Base-by-base conservation (phyloP, 2,329 filamentous ascomycete genomes). In the Venturia oleaginea region DNA sequence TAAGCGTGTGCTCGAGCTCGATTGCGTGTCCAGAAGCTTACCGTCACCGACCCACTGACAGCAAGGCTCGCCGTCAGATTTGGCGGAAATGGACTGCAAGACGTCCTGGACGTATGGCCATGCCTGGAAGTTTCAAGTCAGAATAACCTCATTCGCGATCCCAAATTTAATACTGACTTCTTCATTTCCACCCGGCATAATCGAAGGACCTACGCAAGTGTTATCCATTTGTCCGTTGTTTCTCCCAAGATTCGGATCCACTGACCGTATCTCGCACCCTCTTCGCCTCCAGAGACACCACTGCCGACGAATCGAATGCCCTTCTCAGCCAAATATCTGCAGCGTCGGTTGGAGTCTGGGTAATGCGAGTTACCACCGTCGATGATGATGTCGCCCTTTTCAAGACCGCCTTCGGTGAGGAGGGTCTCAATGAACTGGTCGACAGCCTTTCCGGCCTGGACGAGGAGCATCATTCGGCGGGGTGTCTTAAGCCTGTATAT, bases 101-200 rank as follows among this genome's bases (percentile, higher is more conserved):
- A 99, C 90, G 74, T 97, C 92, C 87, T 99, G 97, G 83, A 99
- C 95, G 80, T 90, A 86, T 73, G 91, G 91, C 94, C 94, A 97
- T 64, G 94, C 94, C 79, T 40, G 38, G 38, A 8, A 40, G 38
- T 15, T 40, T 15, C 11, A 17, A 40, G 38, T 40, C 38, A 40
- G 38, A 13, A 8, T 40, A 17, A 17, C n/a, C n/a, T n/a, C n/a
- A n/a, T n/a, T n/a, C n/a, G n/a, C n/a, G n/a, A n/a, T n/a, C n/a
- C n/a, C n/a, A n/a, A n/a, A n/a, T n/a, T n/a, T n/a, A n/a, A n/a
- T n/a, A n/a, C n/a, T n/a, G n/a, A 40, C 38, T 15, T 91, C 91
- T 85, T 97, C 92, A 81, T 96, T 92, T 80, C 94, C 94, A 86
- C 94, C 94, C 69, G 94, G 94, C 94, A 99, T 99, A 79, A 99